phyloP scores from a whole-genome alignment of 352 stramenopile genomes.

The Globisporangium takayamanum region DNA sequence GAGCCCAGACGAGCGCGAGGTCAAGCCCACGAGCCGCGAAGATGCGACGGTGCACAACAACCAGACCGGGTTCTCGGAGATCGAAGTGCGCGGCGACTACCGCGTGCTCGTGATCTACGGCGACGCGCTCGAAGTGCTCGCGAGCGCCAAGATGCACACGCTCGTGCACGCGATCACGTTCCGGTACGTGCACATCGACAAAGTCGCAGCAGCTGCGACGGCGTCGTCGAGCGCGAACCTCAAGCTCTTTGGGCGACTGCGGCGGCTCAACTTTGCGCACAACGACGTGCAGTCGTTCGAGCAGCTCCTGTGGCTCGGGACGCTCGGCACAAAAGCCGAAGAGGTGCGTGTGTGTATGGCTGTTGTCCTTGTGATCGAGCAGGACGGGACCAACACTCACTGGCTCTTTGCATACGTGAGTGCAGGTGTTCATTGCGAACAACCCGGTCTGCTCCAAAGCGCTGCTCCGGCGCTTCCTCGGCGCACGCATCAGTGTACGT shows the following conservation, averaged over 20 bases:
- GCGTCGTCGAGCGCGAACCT: conserved; percentile 31
- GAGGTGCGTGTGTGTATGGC: conserved; percentile 27
- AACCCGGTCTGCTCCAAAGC: conserved; percentile 50
- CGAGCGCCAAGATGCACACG: conserved; percentile 42
- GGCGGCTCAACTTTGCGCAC: conserved; percentile 51
- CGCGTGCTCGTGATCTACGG: conserved; percentile 64
- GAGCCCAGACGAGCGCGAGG: conserved; percentile 26
- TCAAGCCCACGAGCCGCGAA: conserved; percentile 36
- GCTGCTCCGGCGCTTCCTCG: conserved; percentile 53
- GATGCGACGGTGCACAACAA: conserved; percentile 44
- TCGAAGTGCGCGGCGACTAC: conserved; percentile 66
- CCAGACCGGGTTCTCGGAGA: conserved; percentile 56
- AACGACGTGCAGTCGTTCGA: conserved; percentile 65
- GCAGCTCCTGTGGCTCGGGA: conserved; percentile 50
- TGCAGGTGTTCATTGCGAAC: conserved; percentile 53
- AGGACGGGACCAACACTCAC: neutral
- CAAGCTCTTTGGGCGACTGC: conserved; percentile 52
- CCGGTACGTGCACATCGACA: conserved; percentile 43
- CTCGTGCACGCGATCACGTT: conserved; percentile 63
- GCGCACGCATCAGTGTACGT: conserved; percentile 41
- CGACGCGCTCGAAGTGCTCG: conserved; percentile 54
- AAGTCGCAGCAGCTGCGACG: conserved; percentile 27
- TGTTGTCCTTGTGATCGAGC: no score
- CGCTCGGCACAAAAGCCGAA: conserved; percentile 49
- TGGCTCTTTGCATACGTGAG: neutral